Evolutionary conservation across 495 filamentous ascomycete genomes (phyloP).

Genomic region (Penicillium alfredii): DNA sequence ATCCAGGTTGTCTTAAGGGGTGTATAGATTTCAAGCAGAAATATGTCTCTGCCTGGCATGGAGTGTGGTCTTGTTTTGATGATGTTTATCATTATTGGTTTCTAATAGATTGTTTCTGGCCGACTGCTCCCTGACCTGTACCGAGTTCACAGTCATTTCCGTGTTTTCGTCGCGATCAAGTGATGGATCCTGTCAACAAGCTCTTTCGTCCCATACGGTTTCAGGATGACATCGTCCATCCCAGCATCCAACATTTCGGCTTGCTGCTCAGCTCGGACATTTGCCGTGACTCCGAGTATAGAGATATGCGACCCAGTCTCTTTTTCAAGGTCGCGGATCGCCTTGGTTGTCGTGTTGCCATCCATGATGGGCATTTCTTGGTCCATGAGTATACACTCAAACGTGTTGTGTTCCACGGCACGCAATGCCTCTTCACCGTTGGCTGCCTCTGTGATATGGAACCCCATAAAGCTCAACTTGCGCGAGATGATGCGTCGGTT

Average conservation of each 20-base stretch:
- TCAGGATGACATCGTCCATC: slow-evolving; percentile 77
- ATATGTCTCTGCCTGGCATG: no score
- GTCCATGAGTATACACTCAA: slow-evolving; percentile 69
- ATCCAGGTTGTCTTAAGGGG: no score
- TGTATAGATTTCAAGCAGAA: no score
- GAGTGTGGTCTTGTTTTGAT: no score
- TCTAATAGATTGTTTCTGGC: no score
- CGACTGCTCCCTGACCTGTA: no score
- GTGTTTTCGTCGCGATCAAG: slow-evolving; percentile 2
- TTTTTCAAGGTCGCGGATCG: slow-evolving; percentile 58
- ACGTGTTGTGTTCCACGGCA: slow-evolving; percentile 15
- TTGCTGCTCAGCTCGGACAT: slow-evolving; percentile 65
- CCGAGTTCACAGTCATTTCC: no score
- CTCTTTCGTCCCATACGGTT: slow-evolving; percentile 70
- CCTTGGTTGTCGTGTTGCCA: slow-evolving; percentile 60
- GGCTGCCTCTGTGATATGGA: slow-evolving; percentile 60
- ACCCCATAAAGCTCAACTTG: slow-evolving; percentile 57
- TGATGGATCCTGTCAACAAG: slow-evolving; percentile 58
- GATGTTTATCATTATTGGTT: no score
- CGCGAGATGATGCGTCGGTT: slow-evolving; percentile 65
- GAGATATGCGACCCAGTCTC: slow-evolving; percentile 51
- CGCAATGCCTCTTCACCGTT: slow-evolving; percentile 73
- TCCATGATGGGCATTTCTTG: slow-evolving; percentile 85
- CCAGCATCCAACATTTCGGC: slow-evolving; percentile 59
- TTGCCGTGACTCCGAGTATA: slow-evolving; percentile 75